Evolutionary conservation across 2,329 filamentous ascomycete genomes (phyloP).

Genomic region (Epichloe baconii): DNA sequence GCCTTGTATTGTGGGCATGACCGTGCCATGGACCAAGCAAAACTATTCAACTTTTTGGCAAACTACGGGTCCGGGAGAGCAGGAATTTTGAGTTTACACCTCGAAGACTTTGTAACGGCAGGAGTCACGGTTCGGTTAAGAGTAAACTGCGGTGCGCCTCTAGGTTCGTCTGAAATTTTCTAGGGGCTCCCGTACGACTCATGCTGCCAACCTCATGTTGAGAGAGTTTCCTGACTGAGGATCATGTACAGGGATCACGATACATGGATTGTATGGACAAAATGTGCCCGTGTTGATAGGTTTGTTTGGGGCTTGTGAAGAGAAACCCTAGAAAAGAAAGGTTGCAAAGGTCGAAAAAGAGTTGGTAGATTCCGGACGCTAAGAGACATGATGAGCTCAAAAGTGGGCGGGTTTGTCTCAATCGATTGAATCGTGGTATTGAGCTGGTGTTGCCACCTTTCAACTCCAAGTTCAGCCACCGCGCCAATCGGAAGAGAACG

Average conservation of each 20-base stretch:
- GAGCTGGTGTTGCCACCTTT: neutral
- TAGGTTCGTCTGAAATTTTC: neutral
- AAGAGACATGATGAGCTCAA: neutral
- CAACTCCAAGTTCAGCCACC: too few relatives aligned
- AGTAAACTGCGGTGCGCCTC: neutral
- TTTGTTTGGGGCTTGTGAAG: neutral
- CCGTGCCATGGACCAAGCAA: neutral
- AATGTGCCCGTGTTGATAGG: too few relatives aligned
- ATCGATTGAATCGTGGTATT: neutral
- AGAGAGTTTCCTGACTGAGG: neutral
- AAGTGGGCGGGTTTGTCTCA: neutral
- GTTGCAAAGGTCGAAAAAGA: neutral
- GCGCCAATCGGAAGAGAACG: too few relatives aligned
- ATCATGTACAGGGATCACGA: neutral
- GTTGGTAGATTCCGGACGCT: neutral
- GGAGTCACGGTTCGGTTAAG: neutral
- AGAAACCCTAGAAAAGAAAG: neutral
- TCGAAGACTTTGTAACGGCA: neutral
- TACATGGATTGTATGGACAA: neutral
- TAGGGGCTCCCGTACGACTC: neutral
- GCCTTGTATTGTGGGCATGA: neutral
- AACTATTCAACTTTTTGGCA: neutral
- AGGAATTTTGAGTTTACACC: neutral
- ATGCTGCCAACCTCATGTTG: neutral
- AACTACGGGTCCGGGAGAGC: neutral